These are phyloP conservation scores for Beverwykella pulmonaria DNA, from an alignment of 495 filamentous ascomycete species.

Conservation along the genomic window DNA sequence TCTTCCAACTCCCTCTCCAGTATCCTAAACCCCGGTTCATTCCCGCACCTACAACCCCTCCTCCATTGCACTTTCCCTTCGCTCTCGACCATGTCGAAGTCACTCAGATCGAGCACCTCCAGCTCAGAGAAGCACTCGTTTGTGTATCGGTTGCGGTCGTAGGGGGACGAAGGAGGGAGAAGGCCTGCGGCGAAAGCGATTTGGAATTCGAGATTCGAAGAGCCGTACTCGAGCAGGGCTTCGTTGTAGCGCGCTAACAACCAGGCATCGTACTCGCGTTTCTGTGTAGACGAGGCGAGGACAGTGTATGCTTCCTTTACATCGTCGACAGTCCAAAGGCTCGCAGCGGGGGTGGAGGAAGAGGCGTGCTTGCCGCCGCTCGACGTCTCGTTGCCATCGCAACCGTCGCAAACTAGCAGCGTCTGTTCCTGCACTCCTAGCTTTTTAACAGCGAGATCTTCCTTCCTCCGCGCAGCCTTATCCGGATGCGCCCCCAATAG, in stretches of 20 bases:
- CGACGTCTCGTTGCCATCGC: too few species aligned
- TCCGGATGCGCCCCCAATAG: slow-evolving; percentile 32
- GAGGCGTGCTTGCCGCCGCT: too few species aligned
- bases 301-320: neutral
- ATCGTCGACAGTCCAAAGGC: neutral
- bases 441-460: neutral
- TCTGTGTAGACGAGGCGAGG: neutral
- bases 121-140: slow-evolving; percentile 10
- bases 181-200: too few species aligned
- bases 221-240: neutral
- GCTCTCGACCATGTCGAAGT: neutral
- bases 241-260: too few species aligned
- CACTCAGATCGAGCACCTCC: slow-evolving; percentile 17
- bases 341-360: neutral
- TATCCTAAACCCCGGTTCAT: slow-evolving; percentile 28
- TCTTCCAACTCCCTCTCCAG: slow-evolving; percentile 25
- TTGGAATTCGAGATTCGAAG: neutral
- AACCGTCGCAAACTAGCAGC: neutral
- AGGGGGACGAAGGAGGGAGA: neutral
- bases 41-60: slow-evolving; percentile 29
- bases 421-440: neutral
- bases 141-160: neutral
- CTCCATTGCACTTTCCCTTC: slow-evolving; percentile 1
- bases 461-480: neutral
- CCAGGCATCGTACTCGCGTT: neutral